Conservation (phyloP, 2,329 filamentous ascomycete species). For the Coniochaeta sp. region DNA sequence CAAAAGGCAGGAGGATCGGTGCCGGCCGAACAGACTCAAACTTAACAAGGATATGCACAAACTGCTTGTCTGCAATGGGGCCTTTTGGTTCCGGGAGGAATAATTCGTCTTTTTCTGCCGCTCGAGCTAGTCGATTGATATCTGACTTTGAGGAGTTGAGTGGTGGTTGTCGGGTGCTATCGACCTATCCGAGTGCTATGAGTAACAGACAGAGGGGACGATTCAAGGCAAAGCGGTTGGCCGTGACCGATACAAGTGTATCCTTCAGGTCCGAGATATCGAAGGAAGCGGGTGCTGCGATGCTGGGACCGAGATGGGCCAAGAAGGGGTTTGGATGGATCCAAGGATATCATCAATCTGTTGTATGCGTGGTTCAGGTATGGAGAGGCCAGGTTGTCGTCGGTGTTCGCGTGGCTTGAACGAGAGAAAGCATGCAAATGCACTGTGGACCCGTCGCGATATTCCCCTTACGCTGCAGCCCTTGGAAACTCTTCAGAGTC, state of each 20-base stretch:
- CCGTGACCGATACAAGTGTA: background rate
- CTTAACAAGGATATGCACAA: background rate
- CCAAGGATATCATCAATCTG: background rate
- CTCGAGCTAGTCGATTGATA: background rate
- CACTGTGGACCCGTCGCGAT: background rate
- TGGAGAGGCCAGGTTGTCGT: background rate
- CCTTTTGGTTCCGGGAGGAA: background rate
- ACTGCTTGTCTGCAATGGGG: background rate
- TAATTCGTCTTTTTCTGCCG: background rate
- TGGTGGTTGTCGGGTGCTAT: background rate
- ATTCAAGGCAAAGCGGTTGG: background rate
- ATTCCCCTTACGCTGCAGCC: background rate
- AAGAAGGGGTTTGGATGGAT: background rate
- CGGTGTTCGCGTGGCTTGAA: background rate
- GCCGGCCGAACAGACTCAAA: background rate
- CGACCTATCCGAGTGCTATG: background rate
- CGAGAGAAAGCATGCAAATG: slow-evolving; percentile 4
- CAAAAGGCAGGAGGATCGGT: background rate
- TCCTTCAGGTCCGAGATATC: background rate
- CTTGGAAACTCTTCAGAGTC: background rate
- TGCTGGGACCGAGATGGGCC: background rate
- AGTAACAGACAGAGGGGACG: background rate
- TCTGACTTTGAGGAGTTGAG: background rate
- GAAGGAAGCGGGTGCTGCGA: background rate
- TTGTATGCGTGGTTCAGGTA: background rate